A percentile compares a stretch with the other conserved stretches of the same genome.
phyloP scores from a whole-genome alignment of 192 early-diverging fungal species.

The Coemansia sp. region DNA sequence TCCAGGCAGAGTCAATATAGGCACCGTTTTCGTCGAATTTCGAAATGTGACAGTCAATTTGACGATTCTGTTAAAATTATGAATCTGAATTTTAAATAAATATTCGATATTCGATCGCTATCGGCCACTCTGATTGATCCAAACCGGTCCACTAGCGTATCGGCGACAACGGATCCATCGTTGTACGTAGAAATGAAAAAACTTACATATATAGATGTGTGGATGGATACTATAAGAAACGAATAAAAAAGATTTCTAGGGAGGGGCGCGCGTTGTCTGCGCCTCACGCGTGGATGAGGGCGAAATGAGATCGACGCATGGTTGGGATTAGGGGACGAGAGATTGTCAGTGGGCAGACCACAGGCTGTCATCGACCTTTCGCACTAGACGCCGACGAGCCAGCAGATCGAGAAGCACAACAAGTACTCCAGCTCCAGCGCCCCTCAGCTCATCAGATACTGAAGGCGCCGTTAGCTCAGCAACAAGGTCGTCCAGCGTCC shows the following conservation, averaged over 20 bases:
- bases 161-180: constrained; percentile 2
- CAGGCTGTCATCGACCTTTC: constrained; percentile 30
- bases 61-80: neutral
- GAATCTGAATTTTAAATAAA: neutral
- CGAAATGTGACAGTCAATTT: neutral
- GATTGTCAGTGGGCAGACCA: constrained; percentile 38
- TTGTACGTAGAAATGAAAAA: neutral
- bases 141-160: neutral
- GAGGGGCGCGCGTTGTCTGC: neutral
- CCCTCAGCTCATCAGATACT: constrained; percentile 7
- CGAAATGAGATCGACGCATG: neutral
- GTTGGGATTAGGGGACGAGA: neutral
- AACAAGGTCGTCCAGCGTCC: constrained; percentile 36
- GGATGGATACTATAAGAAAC: neutral
- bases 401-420: constrained; percentile 41
- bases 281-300: neutral
- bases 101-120: constrained; percentile 2
- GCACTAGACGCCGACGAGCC: constrained; percentile 33
- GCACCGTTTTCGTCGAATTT: neutral
- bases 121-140: neutral
- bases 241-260: neutral
- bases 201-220: neutral
- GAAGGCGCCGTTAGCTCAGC: constrained; percentile 10
- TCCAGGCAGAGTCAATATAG: neutral
- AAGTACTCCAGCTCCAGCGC: constrained; percentile 15